phyloP scores from a whole-genome alignment of 805 yeast species.

The Barnettozyma vustinii region DNA sequence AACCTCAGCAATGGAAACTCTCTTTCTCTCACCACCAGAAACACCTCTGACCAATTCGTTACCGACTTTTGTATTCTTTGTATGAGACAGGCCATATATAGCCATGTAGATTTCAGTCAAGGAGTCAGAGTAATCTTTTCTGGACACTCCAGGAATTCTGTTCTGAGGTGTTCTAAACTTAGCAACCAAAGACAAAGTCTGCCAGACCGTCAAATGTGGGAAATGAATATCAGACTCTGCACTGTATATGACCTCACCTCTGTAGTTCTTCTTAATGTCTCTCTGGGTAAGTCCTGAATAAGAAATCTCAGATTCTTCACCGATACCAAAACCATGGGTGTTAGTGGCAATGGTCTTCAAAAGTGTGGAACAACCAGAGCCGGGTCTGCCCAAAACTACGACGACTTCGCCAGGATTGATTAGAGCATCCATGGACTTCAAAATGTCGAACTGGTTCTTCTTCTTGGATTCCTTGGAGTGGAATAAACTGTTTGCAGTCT shows the following conservation, averaged over 20 bases:
- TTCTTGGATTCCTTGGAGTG: conserved; percentile 14
- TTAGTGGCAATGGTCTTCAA: conserved; percentile 56
- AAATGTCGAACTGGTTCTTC: conserved; percentile 34
- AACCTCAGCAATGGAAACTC: conserved; percentile 65
- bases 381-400: conserved; percentile 73
- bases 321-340: conserved; percentile 54
- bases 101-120: conserved; percentile 47
- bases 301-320: conserved; percentile 38
- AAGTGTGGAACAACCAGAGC: conserved; percentile 72
- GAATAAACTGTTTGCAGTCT: conserved; percentile 10
- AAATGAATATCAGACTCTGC: conserved; percentile 67
- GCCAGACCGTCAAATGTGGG: conserved; percentile 63
- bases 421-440: conserved; percentile 62
- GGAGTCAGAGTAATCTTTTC: conserved; percentile 50
- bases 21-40: conserved; percentile 68
- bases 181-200: conserved; percentile 61
- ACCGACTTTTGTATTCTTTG: conserved; percentile 58
- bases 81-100: conserved; percentile 44
- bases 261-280: conserved; percentile 45
- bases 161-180: conserved; percentile 57
- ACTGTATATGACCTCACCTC: conserved; percentile 68
- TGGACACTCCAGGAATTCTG: conserved; percentile 49
- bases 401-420: conserved; percentile 59
- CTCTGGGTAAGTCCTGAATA: conserved; percentile 50
- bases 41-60: conserved; percentile 60